Conservation (phyloP, 176 grass and related monocot genomes). For the Aegilops longissima region DNA sequence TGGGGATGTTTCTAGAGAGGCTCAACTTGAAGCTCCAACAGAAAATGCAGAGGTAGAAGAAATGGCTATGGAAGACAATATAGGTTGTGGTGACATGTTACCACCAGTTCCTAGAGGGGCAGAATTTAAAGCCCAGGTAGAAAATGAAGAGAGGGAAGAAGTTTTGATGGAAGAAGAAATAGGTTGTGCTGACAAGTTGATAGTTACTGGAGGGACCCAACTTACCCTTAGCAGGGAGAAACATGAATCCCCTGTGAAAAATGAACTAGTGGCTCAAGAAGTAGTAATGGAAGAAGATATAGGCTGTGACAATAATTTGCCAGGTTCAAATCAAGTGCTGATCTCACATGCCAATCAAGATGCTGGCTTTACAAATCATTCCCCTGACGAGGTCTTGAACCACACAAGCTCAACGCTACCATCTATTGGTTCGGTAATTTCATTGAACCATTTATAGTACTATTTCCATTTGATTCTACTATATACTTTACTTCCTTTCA, state of each 20-base stretch:
- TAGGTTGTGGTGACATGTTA: neutral
- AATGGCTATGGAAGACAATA: neutral
- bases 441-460: neutral
- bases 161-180: neutral
- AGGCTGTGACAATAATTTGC: neutral
- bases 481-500: neutral
- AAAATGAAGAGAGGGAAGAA: neutral
- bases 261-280: neutral
- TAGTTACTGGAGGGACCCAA: neutral
- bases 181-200: neutral
- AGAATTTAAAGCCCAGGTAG: neutral
- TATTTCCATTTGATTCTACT: neutral
- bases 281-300: neutral
- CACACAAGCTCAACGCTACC: neutral
- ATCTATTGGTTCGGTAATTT: constrained; percentile 30
- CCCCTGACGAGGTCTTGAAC: neutral
- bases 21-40: neutral
- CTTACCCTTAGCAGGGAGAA: neutral
- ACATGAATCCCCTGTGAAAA: neutral
- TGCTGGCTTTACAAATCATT: constrained; percentile 7
- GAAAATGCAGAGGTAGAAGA: neutral
- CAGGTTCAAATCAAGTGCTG: neutral
- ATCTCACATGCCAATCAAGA: constrained; percentile 19
- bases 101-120: neutral
- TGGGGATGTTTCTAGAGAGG: neutral